Base-by-base conservation (phyloP, 140 eudicot genomes). In the Erigeron philadelphicus region DNA sequence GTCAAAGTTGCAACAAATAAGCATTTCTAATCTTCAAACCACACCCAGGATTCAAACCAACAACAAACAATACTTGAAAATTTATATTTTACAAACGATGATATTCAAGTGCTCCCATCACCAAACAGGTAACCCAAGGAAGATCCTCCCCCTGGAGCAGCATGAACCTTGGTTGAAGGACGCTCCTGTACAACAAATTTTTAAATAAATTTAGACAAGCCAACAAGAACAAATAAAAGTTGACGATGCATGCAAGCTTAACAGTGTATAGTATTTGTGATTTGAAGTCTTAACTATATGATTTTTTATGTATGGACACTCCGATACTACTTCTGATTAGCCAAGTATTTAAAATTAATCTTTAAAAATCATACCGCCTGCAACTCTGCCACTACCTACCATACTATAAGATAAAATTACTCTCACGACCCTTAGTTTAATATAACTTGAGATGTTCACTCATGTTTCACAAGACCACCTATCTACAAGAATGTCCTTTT, bases 91-190 rank as follows among this genome's bases (percentile, higher is more conserved):
- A 23, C 64, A 31, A 23, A 58, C 64, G 13, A 58, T 23, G 64
- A 31, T 31, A 4, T 31, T 25, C 38, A 31, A 52, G 57, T 84
- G 74, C 79, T 82, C 48, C 90, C 88, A 48, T 82, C 90, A 13
- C 90, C 95, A 80, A 87, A 84, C 45, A 87, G 90, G 80, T 87
- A 87, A 43, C 81, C 95, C 74, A 87, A 68, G 45, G 95, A 85
- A 73, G 93, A 86, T 60, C 93, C 93, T 45, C 93, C 93, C 17
- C 88, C 93, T 49, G 93, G 93, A 40, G 93, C 93, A 13, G 93
- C 86, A 73, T 85, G 95, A 46, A 87, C 95, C 75, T 87, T 87
- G 9, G 90, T 85, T 35, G 95, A 82, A 47, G 95, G 95, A 11
- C 95, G 91, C 64, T 87, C 90, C 90, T 87, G 83, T 35, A 64